Evolutionary conservation across 495 filamentous ascomycete genomes (phyloP).

Genomic region (Tricharina praecox): DNA sequence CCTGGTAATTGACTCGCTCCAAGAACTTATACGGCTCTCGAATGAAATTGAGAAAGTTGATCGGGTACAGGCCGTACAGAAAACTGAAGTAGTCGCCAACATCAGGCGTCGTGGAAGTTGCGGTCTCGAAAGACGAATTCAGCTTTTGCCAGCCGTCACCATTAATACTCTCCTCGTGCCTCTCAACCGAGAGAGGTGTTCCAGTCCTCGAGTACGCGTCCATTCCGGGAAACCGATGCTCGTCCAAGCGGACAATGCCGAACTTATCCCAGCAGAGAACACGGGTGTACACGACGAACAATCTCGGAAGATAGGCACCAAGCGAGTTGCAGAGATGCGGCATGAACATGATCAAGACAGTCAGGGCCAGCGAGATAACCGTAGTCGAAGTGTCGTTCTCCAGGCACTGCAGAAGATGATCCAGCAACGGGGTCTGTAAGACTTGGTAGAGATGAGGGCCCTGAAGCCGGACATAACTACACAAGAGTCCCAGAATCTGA

Average conservation of each 20-base stretch:
- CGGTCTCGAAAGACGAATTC: constrained; percentile 37
- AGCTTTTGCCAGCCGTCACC: constrained; percentile 41
- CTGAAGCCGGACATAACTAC: constrained; percentile 46
- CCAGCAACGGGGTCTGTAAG: constrained; percentile 46
- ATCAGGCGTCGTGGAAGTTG: constrained; percentile 47
- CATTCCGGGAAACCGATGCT: constrained; percentile 17
- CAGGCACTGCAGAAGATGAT: constrained; percentile 48
- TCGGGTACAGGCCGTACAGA: constrained; percentile 61
- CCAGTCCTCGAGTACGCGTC: constrained; percentile 15
- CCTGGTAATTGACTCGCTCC: constrained; percentile 42
- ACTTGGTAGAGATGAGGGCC: constrained; percentile 57
- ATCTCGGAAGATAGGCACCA: constrained; percentile 41
- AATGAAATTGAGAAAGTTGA: constrained; percentile 62
- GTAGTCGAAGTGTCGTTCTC: constrained; percentile 55
- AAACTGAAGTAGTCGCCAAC: constrained; percentile 62
- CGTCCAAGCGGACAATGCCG: constrained; percentile 27
- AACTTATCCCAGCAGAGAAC: constrained; percentile 53
- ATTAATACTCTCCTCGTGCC: background rate
- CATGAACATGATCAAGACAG: constrained; percentile 54
- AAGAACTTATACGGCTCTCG: constrained; percentile 56
- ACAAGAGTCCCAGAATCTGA: constrained; percentile 41
- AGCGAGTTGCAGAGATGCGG: constrained; percentile 55
- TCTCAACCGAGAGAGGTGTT: background rate
- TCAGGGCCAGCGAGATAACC: constrained; percentile 48
- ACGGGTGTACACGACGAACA: constrained; percentile 61